These are phyloP conservation scores for Lonicera japonica DNA, from an alignment of 129 eudicot species.

Conservation along the genomic window DNA sequence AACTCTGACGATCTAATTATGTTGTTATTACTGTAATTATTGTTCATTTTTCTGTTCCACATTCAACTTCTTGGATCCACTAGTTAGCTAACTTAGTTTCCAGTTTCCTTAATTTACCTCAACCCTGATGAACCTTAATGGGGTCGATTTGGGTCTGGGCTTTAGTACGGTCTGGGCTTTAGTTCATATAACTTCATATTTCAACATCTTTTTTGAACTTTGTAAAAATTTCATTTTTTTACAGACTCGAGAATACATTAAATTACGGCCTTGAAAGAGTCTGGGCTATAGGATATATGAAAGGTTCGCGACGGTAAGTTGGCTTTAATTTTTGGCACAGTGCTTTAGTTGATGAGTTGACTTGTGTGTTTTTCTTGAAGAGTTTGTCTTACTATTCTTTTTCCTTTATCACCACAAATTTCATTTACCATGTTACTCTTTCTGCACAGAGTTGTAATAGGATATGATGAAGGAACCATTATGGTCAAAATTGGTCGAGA, in stretches of 20 bases:
- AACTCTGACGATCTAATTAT: not conserved
- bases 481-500: constrained; percentile 96
- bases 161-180: too few species aligned
- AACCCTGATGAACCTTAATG: too few species aligned
- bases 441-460: constrained; percentile 72
- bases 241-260: constrained; percentile 91
- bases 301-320: constrained; percentile 82
- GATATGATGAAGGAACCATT: constrained; percentile 95
- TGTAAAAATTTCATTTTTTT: constrained; percentile 1
- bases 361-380: not conserved
- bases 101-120: too few species aligned
- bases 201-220: too few species aligned
- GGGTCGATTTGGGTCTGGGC: too few species aligned
- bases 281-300: constrained; percentile 93
- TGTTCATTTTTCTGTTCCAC: too few species aligned
- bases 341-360: not conserved
- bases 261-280: constrained; percentile 94
- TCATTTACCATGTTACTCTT: constrained; percentile 2
- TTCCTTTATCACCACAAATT: constrained; percentile 1
- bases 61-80: too few species aligned
- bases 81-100: too few species aligned
- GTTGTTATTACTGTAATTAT: too few species aligned
- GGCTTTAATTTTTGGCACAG: not conserved
- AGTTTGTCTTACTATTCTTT: not conserved
- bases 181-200: too few species aligned